These are phyloP conservation scores for Cucurbita ficifolia DNA, from an alignment of 306 rosid genomes.

Conservation along the genomic window DNA sequence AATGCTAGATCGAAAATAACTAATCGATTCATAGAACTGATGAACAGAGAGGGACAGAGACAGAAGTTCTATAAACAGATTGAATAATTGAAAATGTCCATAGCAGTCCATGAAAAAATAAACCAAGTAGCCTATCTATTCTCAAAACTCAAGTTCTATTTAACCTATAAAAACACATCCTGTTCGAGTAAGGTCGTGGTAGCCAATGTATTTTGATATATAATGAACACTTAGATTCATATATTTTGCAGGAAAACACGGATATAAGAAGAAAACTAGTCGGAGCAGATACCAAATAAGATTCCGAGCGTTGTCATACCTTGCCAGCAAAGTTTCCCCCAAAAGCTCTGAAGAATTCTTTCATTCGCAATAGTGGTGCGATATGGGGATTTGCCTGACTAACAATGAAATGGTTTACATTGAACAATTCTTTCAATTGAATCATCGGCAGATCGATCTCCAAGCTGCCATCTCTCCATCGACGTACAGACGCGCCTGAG, in stretches of 20 bases:
- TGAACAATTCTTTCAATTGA: slow-evolving; percentile 85
- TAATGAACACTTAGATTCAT: not conserved
- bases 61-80: not conserved
- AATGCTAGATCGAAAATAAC: not conserved
- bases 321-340: slow-evolving; percentile 97
- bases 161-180: too few relatives aligned
- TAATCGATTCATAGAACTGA: not conserved
- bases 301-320: slow-evolving; percentile 33
- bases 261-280: not conserved
- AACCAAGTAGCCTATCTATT: not conserved
- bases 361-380: slow-evolving; percentile 77
- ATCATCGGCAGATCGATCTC: slow-evolving; percentile 98
- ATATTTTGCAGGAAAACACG: not conserved
- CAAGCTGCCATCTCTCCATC: slow-evolving; percentile 97
- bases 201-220: not conserved
- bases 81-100: not conserved
- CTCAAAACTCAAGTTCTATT: not conserved
- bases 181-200: not conserved
- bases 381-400: slow-evolving; percentile 96
- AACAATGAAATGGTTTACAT: slow-evolving; percentile 90
- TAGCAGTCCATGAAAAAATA: not conserved
- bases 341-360: slow-evolving; percentile 58
- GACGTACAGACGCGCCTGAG: slow-evolving; percentile 42
- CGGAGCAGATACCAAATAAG: not conserved
- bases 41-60: not conserved